Conservation (phyloP, 495 filamentous ascomycete species). For the Choiromyces venosus region DNA sequence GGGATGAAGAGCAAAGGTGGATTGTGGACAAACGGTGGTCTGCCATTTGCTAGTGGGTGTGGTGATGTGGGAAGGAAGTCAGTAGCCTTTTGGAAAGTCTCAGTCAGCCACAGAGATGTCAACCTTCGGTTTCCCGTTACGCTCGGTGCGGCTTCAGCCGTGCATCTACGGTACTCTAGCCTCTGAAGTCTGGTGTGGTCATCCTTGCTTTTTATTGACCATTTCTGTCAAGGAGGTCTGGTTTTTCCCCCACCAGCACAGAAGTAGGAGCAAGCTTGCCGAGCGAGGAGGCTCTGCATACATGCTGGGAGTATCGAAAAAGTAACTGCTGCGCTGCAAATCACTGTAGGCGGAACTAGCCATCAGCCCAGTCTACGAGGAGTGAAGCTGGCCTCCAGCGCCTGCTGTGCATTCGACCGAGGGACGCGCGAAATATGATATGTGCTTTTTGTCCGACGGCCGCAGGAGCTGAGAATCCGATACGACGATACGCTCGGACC, state of each 20-base stretch:
- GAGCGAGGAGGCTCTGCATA: constrained; percentile 8
- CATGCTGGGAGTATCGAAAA: constrained; percentile 24
- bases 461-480: constrained; percentile 37
- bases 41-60: constrained; percentile 23
- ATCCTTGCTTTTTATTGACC: constrained; percentile 2
- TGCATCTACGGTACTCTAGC: not conserved
- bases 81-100: constrained; percentile 10
- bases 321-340: constrained; percentile 27
- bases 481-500: constrained; percentile 38
- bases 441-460: constrained; percentile 7
- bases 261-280: not conserved
- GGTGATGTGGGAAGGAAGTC: constrained; percentile 14
- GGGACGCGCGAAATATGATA: constrained; percentile 39
- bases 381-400: not conserved
- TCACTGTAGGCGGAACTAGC: constrained; percentile 32
- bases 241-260: not conserved
- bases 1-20: constrained; percentile 8
- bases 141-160: constrained; percentile 4
- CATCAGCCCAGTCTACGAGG: constrained; percentile 17
- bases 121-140: constrained; percentile 29
- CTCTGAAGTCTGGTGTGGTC: constrained; percentile 2
- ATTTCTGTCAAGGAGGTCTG: not conserved
- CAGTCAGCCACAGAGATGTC: constrained; percentile 39
- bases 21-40: constrained; percentile 33
- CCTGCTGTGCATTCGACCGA: constrained; percentile 36